Evolutionary conservation across 352 stramenopile genomes (phyloP).

Genomic region (Phytophthora cactorum): DNA sequence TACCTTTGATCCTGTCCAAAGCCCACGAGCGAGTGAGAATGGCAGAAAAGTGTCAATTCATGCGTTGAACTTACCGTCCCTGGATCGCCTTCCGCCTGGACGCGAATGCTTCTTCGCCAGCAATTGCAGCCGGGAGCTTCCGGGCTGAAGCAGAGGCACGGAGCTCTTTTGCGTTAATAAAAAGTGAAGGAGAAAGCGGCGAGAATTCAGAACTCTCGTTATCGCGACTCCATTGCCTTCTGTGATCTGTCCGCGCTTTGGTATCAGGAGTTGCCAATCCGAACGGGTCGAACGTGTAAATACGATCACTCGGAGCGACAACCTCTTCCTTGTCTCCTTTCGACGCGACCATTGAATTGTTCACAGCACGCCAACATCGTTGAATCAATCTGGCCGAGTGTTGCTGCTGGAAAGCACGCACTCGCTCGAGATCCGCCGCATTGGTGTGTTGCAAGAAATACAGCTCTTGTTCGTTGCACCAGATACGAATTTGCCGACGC

Average conservation of each 20-base stretch:
- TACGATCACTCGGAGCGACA: slow-evolving; percentile 21
- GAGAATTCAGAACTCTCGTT: background rate
- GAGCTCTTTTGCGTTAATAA: slow-evolving; percentile 12
- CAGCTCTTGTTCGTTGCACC: slow-evolving; percentile 68
- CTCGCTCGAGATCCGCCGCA: slow-evolving; percentile 46
- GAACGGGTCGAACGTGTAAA: slow-evolving; percentile 51
- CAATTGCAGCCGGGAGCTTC: slow-evolving; percentile 7
- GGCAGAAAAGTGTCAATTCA: background rate
- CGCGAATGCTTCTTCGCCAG: slow-evolving; percentile 28
- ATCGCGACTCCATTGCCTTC: slow-evolving; percentile 17
- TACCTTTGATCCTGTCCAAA: slow-evolving; percentile 33
- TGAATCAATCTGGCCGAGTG: slow-evolving; percentile 52
- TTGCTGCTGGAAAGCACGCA: slow-evolving; percentile 54
- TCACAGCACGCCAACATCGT: slow-evolving; percentile 42
- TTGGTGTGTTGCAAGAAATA: slow-evolving; percentile 72
- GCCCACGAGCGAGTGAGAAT: background rate
- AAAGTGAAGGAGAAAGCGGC: slow-evolving; percentile 6
- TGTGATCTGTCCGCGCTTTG: background rate
- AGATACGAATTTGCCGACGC: slow-evolving; percentile 56
- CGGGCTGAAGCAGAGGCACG: background rate
- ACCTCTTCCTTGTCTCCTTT: background rate
- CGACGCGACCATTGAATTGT: background rate
- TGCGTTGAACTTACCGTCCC: slow-evolving; percentile 36
- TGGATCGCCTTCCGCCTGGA: slow-evolving; percentile 33
- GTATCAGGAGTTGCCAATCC: slow-evolving; percentile 4